A percentile compares a stretch with the other conserved stretches of the same genome.
These are phyloP conservation scores for Micractinium conductrix DNA, from an alignment of 139 green algal species.

Conservation along the genomic window DNA sequence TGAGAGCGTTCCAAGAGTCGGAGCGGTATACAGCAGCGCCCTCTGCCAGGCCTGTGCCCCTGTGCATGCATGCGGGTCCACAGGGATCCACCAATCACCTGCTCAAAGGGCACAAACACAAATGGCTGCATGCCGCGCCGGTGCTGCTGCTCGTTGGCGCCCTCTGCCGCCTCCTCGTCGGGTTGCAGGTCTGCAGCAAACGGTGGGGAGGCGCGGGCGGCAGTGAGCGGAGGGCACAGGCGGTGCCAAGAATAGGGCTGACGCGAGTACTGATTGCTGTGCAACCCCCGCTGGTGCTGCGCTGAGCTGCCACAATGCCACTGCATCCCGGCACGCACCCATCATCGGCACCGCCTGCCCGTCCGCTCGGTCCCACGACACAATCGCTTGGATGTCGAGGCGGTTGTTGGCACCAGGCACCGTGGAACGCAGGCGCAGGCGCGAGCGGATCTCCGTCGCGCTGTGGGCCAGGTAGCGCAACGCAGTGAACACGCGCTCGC, in stretches of 20 bases:
- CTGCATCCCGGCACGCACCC: not conserved
- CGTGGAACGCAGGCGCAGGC: conserved; percentile 70
- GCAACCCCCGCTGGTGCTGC: not conserved
- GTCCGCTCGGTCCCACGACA: conserved; percentile 66
- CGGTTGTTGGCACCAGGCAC: conserved; percentile 76
- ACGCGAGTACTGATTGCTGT: not conserved
- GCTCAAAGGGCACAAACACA: too few species aligned
- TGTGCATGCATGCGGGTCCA: too few species aligned
- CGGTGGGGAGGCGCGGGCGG: not conserved
- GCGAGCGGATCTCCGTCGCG: conserved; percentile 72
- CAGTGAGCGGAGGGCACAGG: not conserved
- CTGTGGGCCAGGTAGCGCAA: conserved; percentile 67
- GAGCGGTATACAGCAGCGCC: too few species aligned
- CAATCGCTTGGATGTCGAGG: conserved; percentile 74
- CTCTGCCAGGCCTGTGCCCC: too few species aligned
- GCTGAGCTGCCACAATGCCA: not conserved
- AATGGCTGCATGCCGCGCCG: conserved; percentile 55
- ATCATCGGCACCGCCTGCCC: conserved; percentile 34
- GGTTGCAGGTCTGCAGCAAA: conserved; percentile 16
- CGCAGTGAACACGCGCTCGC: conserved; percentile 51
- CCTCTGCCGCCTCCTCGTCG: conserved; percentile 33
- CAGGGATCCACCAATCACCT: not conserved
- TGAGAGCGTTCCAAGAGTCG: too few species aligned
- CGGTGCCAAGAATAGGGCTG: not conserved
- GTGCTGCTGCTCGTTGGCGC: conserved; percentile 46